phyloP scores from a whole-genome alignment of 2,329 filamentous ascomycete species.

The Lojkania enalia region DNA sequence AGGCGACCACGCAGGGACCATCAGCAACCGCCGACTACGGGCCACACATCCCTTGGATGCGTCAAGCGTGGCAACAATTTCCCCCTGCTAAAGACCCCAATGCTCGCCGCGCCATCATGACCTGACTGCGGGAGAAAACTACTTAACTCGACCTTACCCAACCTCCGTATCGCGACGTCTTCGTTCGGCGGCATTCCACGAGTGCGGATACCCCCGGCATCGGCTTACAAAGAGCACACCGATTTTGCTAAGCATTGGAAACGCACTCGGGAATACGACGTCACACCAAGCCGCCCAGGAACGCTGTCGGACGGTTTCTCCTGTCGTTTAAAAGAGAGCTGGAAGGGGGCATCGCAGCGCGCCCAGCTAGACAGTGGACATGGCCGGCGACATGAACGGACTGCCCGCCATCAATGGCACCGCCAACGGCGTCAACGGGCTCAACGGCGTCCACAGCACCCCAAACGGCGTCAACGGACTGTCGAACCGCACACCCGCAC shows the following conservation, averaged over 20 bases:
- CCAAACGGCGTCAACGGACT: constrained; percentile 15
- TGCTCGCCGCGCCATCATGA: not conserved
- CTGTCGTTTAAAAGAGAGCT: too few species aligned
- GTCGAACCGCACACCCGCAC: constrained; percentile 28
- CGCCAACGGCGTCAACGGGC: constrained; percentile 22
- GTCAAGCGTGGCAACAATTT: not conserved
- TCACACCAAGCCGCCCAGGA: not conserved
- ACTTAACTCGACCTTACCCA: too few species aligned
- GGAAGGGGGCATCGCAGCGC: too few species aligned
- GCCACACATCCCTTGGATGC: too few species aligned
- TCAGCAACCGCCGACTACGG: too few species aligned
- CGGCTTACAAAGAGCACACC: constrained; percentile 23
- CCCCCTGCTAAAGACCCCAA: not conserved
- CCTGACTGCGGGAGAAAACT: too few species aligned
- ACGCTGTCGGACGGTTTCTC: too few species aligned
- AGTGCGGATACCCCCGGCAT: constrained; percentile 24
- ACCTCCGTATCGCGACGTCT: too few species aligned
- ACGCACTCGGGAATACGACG: not conserved
- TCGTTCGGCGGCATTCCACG: too few species aligned
- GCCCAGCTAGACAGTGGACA: constrained; percentile 13
- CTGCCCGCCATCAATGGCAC: constrained; percentile 20
- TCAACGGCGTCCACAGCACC: constrained; percentile 12
- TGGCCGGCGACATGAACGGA: constrained; percentile 27
- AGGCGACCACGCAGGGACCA: too few species aligned
- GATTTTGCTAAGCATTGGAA: constrained; percentile 11